phyloP scores from a whole-genome alignment of 352 stramenopile species.

The Phytophthora idaei region DNA sequence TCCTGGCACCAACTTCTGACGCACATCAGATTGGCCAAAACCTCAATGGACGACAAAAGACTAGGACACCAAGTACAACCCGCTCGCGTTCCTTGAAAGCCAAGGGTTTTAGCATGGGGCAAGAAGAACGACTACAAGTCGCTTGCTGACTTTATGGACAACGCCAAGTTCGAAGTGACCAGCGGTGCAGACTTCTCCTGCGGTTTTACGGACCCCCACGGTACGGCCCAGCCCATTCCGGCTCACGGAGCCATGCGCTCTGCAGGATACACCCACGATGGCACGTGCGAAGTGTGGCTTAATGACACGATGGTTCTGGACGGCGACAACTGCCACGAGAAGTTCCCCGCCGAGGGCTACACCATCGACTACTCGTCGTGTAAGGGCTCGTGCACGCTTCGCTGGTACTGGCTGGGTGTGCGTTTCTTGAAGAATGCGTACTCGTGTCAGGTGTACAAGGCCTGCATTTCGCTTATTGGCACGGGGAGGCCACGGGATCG shows the following conservation, averaged over 20 bases:
- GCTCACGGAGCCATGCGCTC: slow-evolving; percentile 27
- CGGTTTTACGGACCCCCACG: slow-evolving; percentile 33
- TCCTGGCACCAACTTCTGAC: slow-evolving; percentile 24
- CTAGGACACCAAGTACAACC: slow-evolving; percentile 44
- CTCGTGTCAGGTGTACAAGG: slow-evolving; percentile 73
- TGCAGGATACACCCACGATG: slow-evolving; percentile 52
- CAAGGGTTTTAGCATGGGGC: slow-evolving; percentile 44
- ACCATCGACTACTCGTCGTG: slow-evolving; percentile 38
- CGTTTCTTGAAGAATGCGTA: slow-evolving; percentile 45
- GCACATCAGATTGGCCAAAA: slow-evolving; percentile 44
- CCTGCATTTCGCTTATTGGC: slow-evolving; percentile 32
- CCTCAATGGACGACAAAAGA: slow-evolving; percentile 35
- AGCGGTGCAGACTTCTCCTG: slow-evolving; percentile 34
- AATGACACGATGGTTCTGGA: slow-evolving; percentile 34
- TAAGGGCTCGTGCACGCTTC: slow-evolving; percentile 20
- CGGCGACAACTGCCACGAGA: slow-evolving; percentile 34
- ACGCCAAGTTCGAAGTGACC: slow-evolving; percentile 31
- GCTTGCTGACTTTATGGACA: slow-evolving; percentile 51
- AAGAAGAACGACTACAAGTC: slow-evolving; percentile 43
- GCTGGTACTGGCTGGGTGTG: slow-evolving; percentile 31
- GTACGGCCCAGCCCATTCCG: slow-evolving; percentile 40
- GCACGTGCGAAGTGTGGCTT: slow-evolving; percentile 43
- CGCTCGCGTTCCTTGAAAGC: slow-evolving; percentile 51
- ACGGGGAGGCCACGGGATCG: background rate
- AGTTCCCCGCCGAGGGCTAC: slow-evolving; percentile 31